phyloP scores from a whole-genome alignment of 176 grass and related monocot genomes.

The Phragmites australis region DNA sequence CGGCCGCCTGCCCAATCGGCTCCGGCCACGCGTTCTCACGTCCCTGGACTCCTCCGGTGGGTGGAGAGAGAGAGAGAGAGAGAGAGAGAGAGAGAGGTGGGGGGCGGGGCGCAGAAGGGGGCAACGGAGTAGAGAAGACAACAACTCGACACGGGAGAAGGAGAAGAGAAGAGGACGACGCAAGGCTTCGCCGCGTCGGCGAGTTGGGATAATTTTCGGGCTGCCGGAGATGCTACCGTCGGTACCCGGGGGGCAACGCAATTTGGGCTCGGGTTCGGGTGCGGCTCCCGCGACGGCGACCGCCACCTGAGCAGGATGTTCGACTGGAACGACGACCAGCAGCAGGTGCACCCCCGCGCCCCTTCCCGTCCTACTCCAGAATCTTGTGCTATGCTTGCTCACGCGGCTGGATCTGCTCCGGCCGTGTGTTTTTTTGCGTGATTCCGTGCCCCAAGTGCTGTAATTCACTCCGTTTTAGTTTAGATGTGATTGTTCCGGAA shows the following conservation, averaged over 20 bases:
- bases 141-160: neutral
- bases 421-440: neutral
- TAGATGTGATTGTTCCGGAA: constrained; percentile 26
- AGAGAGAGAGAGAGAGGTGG: too few relatives aligned
- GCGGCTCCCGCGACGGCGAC: neutral
- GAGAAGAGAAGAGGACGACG: neutral
- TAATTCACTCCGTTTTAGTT: constrained; percentile 12
- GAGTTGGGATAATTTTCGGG: neutral
- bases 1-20: neutral
- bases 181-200: constrained; percentile 5
- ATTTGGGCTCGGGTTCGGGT: neutral
- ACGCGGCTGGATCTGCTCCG: constrained; percentile 29
- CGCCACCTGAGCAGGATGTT: constrained; percentile 43
- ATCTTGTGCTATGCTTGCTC: neutral
- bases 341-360: constrained; percentile 6
- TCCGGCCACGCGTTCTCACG: constrained; percentile 27
- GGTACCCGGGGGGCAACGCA: constrained; percentile 3
- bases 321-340: constrained; percentile 29
- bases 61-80: neutral
- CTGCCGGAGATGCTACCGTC: constrained; percentile 22
- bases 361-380: neutral
- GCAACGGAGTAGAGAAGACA: neutral
- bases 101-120: neutral
- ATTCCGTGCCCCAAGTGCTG: neutral
- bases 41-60: constrained; percentile 23